Conservation (phyloP, 768 basidiomycete species). For the Leccinum longicurvipes region DNA sequence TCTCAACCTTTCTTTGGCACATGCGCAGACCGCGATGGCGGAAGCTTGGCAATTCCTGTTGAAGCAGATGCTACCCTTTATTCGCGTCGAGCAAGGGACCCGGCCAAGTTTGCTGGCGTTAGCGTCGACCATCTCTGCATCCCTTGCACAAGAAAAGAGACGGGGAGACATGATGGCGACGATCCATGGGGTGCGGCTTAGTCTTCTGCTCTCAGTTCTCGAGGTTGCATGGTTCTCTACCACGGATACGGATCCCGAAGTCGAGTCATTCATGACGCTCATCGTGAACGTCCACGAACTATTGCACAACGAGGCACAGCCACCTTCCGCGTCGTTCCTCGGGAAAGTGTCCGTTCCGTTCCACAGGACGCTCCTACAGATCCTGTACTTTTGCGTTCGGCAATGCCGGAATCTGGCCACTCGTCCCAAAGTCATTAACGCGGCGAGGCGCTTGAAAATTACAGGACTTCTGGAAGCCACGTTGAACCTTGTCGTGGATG, state of each 20-base stretch:
- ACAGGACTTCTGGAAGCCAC: constrained; percentile 58
- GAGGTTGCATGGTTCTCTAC: constrained; percentile 77
- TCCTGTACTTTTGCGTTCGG: constrained; percentile 72
- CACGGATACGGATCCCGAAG: constrained; percentile 50
- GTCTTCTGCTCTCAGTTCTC: constrained; percentile 70
- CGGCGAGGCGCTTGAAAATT: constrained; percentile 61
- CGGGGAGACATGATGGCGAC: constrained; percentile 82
- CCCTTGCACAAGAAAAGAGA: constrained; percentile 64
- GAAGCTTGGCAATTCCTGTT: constrained; percentile 78
- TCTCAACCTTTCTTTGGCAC: constrained; percentile 80
- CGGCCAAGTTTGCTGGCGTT: constrained; percentile 54
- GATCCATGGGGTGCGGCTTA: constrained; percentile 73
- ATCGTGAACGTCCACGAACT: constrained; percentile 60
- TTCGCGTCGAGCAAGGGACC: constrained; percentile 57
- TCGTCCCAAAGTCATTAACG: constrained; percentile 48
- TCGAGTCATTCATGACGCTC: constrained; percentile 59
- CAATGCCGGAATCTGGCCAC: constrained; percentile 53
- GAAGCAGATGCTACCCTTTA: constrained; percentile 57
- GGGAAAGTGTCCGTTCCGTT: constrained; percentile 62
- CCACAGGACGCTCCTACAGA: constrained; percentile 77
- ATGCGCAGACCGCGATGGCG: constrained; percentile 70
- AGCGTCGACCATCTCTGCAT: constrained; percentile 61
- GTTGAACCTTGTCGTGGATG: constrained; percentile 65
- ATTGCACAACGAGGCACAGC: constrained; percentile 69
- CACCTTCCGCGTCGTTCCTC: constrained; percentile 70